phyloP scores from a whole-genome alignment of 2,329 filamentous ascomycete genomes.

The Cercospora zeae-maydis region DNA sequence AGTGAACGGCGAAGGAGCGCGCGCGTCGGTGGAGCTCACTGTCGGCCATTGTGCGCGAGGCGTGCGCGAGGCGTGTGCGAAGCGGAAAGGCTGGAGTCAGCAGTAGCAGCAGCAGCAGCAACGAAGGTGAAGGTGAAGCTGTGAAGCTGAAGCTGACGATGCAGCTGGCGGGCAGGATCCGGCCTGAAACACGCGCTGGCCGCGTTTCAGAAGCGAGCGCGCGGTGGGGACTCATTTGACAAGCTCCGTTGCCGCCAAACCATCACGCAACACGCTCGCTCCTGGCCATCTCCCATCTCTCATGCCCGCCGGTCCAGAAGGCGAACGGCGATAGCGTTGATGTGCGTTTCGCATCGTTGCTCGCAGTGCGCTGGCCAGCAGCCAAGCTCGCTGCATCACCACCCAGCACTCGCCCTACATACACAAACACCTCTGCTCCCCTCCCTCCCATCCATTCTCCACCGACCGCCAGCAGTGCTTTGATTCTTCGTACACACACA shows the following conservation, averaged over 20 bases:
- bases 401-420: neutral
- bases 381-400: neutral
- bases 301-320: neutral
- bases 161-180: neutral
- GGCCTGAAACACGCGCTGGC: neutral
- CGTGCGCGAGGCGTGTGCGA: too few relatives aligned
- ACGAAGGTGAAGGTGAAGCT: neutral
- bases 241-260: neutral
- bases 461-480: too few relatives aligned
- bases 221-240: neutral
- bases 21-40: constrained; percentile 1
- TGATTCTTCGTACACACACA: neutral
- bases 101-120: neutral
- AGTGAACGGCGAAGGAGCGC: neutral
- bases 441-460: too few relatives aligned
- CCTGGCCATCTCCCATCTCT: too few relatives aligned
- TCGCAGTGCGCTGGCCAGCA: neutral
- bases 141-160: neutral
- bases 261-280: neutral
- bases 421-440: neutral
- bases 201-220: neutral
- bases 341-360: neutral
- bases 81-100: neutral
- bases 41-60: constrained; percentile 11
- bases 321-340: neutral